Evolutionary conservation across 2,329 filamentous ascomycete genomes (phyloP).

Genomic region (Thielaviopsis musarum): DNA sequence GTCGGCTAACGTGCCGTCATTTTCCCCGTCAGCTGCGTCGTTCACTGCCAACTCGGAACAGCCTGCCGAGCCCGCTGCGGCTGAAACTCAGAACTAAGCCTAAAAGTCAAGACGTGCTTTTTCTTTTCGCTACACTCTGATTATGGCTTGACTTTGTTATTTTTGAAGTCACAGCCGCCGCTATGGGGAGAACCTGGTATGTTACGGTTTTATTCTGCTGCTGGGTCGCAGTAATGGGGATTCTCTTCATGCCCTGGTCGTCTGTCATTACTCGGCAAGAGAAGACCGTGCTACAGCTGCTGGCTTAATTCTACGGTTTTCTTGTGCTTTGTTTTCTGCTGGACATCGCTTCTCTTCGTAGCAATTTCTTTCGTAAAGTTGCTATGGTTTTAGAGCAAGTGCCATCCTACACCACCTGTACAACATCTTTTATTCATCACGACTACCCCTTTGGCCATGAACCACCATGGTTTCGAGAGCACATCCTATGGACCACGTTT

Average conservation of each 20-base stretch:
- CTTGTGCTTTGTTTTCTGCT: background rate
- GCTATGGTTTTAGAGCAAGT: background rate
- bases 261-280: background rate
- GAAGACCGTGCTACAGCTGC: too few species aligned
- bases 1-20: slow-evolving; percentile 25
- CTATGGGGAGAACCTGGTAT: background rate
- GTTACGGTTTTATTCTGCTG: background rate
- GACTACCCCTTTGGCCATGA: background rate
- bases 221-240: background rate
- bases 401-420: background rate
- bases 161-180: background rate
- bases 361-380: background rate
- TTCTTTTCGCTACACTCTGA: background rate
- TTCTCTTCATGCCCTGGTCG: background rate
- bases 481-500: background rate
- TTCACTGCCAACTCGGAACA: background rate
- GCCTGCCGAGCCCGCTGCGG: background rate
- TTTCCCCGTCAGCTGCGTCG: slow-evolving; percentile 18
- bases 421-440: background rate
- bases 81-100: slow-evolving; percentile 7
- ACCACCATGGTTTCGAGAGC: background rate
- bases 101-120: background rate
- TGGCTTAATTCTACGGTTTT: background rate
- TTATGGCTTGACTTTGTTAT: background rate
- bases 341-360: background rate